Evolutionary conservation across 2,329 filamentous ascomycete species (phyloP).

Genomic region (Trichophyton mentagrophytes): DNA sequence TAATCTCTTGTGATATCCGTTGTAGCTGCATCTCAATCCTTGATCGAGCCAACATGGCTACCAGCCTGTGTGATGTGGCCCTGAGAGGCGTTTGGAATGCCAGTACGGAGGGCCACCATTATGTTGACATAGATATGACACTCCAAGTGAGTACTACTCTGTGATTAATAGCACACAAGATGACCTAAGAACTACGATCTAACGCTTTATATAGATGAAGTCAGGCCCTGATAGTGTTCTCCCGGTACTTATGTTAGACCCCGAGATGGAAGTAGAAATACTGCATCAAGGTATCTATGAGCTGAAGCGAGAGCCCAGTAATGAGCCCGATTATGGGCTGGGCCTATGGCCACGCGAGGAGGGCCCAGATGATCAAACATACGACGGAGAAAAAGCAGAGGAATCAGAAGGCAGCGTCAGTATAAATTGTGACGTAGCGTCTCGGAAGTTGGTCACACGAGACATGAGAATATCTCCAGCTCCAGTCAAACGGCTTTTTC

Average conservation of each 20-base stretch:
- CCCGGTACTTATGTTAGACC: not conserved
- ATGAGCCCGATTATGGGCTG: not conserved
- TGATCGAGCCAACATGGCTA: not conserved
- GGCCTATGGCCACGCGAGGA: not conserved
- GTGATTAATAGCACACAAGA: not conserved
- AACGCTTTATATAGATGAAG: not conserved
- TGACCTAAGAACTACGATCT: not conserved
- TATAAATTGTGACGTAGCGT: not conserved
- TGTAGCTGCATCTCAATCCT: not conserved
- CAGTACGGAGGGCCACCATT: not conserved
- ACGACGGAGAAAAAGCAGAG: not conserved
- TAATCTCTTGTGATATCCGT: not conserved
- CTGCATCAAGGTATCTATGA: not conserved
- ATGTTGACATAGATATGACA: not conserved
- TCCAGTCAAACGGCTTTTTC: conserved; percentile 10
- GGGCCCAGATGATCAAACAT: not conserved
- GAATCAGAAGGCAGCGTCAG: not conserved
- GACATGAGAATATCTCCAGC: conserved; percentile 10
- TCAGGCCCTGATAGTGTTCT: not conserved
- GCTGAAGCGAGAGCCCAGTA: not conserved
- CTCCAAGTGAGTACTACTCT: not conserved
- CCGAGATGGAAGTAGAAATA: not conserved
- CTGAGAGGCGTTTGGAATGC: not conserved
- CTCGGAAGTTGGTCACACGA: conserved; percentile 5
- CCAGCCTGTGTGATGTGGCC: not conserved